Evolutionary conservation across 2,329 filamentous ascomycete species (phyloP), one percentile per base, ranked within the genome.

Genomic region (Gliomastix tumulicola): DNA sequence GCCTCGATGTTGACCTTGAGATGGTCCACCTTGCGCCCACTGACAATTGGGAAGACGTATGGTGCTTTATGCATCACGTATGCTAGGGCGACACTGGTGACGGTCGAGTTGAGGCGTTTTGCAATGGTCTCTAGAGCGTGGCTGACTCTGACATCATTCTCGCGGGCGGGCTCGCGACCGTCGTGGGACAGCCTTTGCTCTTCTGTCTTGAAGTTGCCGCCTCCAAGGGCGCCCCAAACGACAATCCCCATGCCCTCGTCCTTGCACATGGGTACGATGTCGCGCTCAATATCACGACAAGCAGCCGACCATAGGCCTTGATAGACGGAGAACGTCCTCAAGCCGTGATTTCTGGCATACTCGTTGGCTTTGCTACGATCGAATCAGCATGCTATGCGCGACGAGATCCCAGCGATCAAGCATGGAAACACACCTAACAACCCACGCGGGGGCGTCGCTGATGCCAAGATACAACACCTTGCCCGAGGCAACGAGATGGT

Each of bases 31-130:
- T 79, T 86, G 9, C 82, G 70, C 1, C 80, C 79, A 30, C 18
- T 31, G 25, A 87, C 66, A 28, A 88, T 77, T 2, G 84, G 84
- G 50, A 85, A 86, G 11, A 88, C 79, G 48, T 85, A 77, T 0
- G 81, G 74, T 1, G 79, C 65, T 60, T 88, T 87, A 44, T 77
- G 71, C 68, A 84, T 72, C 12, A 88, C 77, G 50, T 88, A 88
- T 3, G 84, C 83, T 18, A 88, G 59, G 8, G 84, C 83, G 39
- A 73, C 54, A 42, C 64, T 66, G 13, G 66, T 69, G 43, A 70
- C 58, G 36, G 55, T 45, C 3, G 62, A 66, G 42, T 55, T 53
- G 45, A 66, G 66, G 41, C 60, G 59, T 18, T 48, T 45, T 32
- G 68, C 67, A 32, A 84, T 68, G 20, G 55, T 66, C 66, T 71